Conservation (phyloP, 345 rosid species). For the Sisymbrium altissimum region DNA sequence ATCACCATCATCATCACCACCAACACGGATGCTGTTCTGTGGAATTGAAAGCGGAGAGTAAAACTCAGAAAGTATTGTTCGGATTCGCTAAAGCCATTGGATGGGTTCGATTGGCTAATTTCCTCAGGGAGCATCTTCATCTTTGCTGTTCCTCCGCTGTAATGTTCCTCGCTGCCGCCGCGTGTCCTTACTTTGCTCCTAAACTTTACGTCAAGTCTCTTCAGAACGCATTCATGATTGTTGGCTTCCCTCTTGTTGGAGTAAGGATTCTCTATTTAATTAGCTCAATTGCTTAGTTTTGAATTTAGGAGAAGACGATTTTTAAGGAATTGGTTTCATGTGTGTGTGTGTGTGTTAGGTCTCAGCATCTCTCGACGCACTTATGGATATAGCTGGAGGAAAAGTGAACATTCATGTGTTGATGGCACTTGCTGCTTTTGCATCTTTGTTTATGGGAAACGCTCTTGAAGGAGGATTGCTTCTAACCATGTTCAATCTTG, state of each 20-base stretch:
- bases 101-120: conserved; percentile 77
- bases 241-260: conserved; percentile 92
- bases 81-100: conserved; percentile 62
- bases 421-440: conserved; percentile 97
- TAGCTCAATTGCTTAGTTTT: neutral
- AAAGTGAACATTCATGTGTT: conserved; percentile 91
- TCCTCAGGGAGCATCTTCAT: conserved; percentile 78
- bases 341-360: conserved; percentile 42
- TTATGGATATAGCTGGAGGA: conserved; percentile 83
- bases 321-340: neutral
- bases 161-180: conserved; percentile 71
- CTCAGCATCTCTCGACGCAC: conserved; percentile 88
- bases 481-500: conserved; percentile 95
- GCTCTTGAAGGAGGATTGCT: conserved; percentile 94
- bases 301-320: neutral
- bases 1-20: conserved; percentile 46
- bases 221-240: conserved; percentile 57
- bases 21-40: conserved; percentile 28
- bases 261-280: conserved; percentile 32
- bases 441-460: conserved; percentile 93
- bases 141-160: conserved; percentile 76
- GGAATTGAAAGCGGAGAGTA: conserved; percentile 39
- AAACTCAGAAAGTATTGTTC: conserved; percentile 47
- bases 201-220: conserved; percentile 56
- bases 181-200: conserved; percentile 67